Base-by-base conservation (phyloP, 805 yeast species). In the Starmerella riodocensis region DNA sequence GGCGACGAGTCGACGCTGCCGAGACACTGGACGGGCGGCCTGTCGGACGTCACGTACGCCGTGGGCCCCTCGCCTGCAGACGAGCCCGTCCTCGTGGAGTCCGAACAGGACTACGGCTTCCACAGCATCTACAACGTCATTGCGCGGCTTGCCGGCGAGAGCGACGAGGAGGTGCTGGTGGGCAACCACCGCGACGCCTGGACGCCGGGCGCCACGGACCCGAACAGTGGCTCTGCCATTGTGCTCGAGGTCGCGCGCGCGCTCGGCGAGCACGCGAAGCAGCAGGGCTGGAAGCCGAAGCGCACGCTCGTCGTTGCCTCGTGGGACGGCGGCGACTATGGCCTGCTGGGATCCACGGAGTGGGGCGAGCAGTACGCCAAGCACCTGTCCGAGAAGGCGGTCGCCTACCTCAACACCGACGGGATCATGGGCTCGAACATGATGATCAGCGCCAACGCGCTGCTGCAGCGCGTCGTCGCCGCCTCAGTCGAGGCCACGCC, bases 151-250 rank as follows among this genome's bases (percentile, higher is more conserved):
- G 70, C 69, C 42, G 86, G 86, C 29, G 54, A 57, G 11, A 56
- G 61, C 29, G 65, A 70, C 35, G 76, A 76, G 41, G 74, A 71
- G 5, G 66, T 79, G 34, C 54, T 80, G 25, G 55, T 79, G 40
- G 91, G 91, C 26, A 79, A 78, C 55, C 91, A 79, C 54, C 70
- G 84, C 40, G 91, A 80, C 54, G 76, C 86, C 3, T 81, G 88
- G 91, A 70, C 75, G 42, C 71, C 74, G 41, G 81, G 81, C 36
- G 83, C 83, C 13, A 85, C 86, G 1, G 91, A 80, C 58, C 86
- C 91, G 24, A 79, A 79, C 56, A 68, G 78, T 21, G 88, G 88
- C 1, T 68, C 80, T 16, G 76, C 85, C 1, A 72, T 66, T 0
- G 45, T 77, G 46, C 56, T 79, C 31, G 88, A 79, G 54, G 59